Evolutionary conservation across 192 early-diverging fungal species (phyloP), one percentile per base, ranked within the genome.

Genomic region (Lobosporangium transversale): DNA sequence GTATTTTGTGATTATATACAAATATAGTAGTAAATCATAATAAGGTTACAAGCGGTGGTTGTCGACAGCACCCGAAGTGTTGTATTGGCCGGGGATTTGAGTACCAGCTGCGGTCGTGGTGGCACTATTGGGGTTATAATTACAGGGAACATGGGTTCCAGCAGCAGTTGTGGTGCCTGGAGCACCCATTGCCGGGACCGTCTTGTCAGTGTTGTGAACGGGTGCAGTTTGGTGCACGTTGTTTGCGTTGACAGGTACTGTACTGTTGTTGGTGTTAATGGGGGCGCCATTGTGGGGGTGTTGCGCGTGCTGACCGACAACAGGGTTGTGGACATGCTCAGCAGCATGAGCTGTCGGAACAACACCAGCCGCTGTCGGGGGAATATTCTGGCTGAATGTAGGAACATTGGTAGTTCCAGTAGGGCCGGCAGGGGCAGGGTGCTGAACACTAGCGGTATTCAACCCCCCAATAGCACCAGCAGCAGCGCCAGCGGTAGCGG

Each of bases 101-200:
- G 58, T 70, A 18, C 66, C 57, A 11, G 66, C 57, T 36, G 66
- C 66, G 20, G 66, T 68, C 24, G 66, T 68, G n/a, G n/a, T n/a
- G n/a, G n/a, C n/a, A n/a, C n/a, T n/a, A n/a, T n/a, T n/a, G n/a
- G n/a, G n/a, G 42, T 18, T 29, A 35, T 49, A 62, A 21, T 55
- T 27, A 17, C 59, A 52, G 26, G 68, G 68, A 17, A 62, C 36
- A 15, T 70, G 68, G 33, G 58, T 70, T 12, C 66, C 57, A 11
- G 66, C 57, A 48, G 66, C 66, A 29, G 66, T 68, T 20, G 66
- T 68, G 15, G 66, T 68, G 2, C 68, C 59, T 30, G 58, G 58
- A 7, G 58, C 59, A 15, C 58, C 68, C 53, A 62, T 54, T 30
- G 68, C 68, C 29, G 59, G 58, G 27, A 69, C 67, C 1, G 45